Conservation (phyloP, 2,329 filamentous ascomycete species). For the Ophiosphaerella korrae region DNA sequence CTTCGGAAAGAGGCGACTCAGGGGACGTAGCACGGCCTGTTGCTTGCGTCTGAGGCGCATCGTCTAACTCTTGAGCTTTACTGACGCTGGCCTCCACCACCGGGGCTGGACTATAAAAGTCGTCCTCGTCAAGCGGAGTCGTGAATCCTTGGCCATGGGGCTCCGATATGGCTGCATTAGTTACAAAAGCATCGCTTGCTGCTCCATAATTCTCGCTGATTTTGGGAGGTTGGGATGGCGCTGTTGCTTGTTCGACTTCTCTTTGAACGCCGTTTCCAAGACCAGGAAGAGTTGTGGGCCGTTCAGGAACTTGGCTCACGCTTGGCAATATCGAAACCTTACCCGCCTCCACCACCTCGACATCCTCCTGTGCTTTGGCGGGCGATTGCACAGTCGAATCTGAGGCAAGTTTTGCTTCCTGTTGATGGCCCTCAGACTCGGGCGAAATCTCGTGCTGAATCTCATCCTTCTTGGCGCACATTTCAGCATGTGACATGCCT, state of each 20-base stretch:
- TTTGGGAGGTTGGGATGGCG: neutral
- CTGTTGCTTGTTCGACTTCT: neutral
- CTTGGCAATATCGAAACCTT: neutral
- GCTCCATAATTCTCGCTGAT: neutral
- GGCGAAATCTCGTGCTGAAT: constrained; percentile 36
- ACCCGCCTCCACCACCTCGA: neutral
- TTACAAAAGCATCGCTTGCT: too few species aligned
- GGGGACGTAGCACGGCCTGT: constrained; percentile 7
- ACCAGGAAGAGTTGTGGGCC: constrained; percentile 16
- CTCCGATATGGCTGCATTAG: neutral
- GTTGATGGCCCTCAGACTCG: constrained; percentile 1
- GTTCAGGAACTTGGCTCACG: constrained; percentile 1
- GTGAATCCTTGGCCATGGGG: constrained; percentile 12
- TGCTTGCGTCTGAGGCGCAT: constrained; percentile 4
- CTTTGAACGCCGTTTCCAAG: constrained; percentile 9
- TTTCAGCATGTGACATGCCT: constrained; percentile 51
- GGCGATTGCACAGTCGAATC: neutral
- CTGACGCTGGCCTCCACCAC: neutral
- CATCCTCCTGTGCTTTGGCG: neutral
- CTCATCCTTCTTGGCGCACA: constrained; percentile 50
- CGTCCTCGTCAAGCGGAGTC: constrained; percentile 38
- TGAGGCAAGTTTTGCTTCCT: neutral
- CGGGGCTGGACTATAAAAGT: constrained; percentile 44
- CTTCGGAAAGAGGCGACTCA: constrained; percentile 31
- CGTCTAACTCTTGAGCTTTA: neutral